These are phyloP conservation scores for Rhipidocladum racemiflorum DNA, from an alignment of 176 grass and related monocot species.

Conservation along the genomic window DNA sequence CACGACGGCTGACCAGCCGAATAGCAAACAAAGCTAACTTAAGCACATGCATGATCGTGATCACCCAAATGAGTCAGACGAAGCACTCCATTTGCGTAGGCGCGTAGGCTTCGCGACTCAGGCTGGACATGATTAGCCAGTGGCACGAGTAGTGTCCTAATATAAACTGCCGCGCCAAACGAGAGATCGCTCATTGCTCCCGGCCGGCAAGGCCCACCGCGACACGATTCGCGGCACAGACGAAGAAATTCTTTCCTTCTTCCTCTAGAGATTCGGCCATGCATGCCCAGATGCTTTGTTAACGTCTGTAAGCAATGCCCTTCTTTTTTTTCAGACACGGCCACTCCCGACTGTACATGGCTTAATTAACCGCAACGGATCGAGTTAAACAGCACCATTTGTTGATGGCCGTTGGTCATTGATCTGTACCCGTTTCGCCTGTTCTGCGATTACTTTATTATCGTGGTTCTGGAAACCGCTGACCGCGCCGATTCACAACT, in stretches of 20 bases:
- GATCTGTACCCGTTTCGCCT: background rate
- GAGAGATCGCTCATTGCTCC: too few relatives aligned
- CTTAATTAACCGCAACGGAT: background rate
- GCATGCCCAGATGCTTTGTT: background rate
- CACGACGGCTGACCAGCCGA: background rate
- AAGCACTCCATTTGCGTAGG: background rate
- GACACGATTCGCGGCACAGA: slow-evolving; percentile 16
- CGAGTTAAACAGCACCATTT: background rate
- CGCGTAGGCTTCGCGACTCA: slow-evolving; percentile 22
- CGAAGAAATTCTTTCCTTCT: background rate
- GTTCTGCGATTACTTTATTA: slow-evolving; percentile 1
- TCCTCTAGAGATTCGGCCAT: background rate
- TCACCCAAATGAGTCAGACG: background rate
- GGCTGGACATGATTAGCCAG: background rate
- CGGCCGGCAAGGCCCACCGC: background rate
- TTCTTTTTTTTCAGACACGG: background rate
- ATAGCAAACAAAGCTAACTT: background rate
- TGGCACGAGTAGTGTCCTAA: background rate
- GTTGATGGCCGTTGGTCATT: background rate
- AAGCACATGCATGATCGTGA: background rate
- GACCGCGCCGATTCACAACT: too few relatives aligned
- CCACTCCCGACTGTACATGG: background rate
- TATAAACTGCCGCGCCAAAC: background rate
- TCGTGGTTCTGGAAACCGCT: background rate
- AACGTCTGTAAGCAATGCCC: background rate